These are phyloP conservation scores for Colletotrichum sp. DNA, from an alignment of 2,329 filamentous ascomycete species.

Conservation along the genomic window DNA sequence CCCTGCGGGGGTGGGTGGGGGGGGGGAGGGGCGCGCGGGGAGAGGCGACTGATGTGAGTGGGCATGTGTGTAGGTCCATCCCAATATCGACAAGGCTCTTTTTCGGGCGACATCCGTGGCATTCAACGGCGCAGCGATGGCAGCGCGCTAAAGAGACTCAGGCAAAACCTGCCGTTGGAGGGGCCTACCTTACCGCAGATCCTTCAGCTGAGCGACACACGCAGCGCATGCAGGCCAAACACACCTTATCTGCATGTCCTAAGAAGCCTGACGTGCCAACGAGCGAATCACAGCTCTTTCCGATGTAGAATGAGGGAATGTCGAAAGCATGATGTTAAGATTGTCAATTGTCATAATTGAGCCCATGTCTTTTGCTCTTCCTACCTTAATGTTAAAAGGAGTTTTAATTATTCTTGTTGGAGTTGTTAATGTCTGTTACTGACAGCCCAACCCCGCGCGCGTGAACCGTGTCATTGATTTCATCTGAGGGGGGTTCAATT, in stretches of 20 bases:
- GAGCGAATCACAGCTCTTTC: background rate
- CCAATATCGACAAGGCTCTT: background rate
- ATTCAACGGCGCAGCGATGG: background rate
- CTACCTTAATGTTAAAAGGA: background rate
- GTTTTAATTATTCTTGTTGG: background rate
- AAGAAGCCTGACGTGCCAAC: background rate
- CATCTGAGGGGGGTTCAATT: background rate
- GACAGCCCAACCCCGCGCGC: background rate
- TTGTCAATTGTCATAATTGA: background rate
- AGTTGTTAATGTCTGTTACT: background rate
- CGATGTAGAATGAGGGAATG: background rate
- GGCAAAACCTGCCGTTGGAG: background rate
- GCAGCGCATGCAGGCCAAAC: background rate
- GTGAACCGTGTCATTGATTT: background rate
- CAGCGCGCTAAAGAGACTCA: background rate
- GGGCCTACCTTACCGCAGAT: background rate
- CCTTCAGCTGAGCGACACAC: background rate
- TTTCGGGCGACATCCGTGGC: background rate
- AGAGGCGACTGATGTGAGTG: background rate
- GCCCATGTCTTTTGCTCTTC: background rate
- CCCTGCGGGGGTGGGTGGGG: background rate
- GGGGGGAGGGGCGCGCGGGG: background rate
- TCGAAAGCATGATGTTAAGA: background rate
- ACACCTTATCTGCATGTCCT: background rate
- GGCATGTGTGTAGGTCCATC: background rate